Conservation (phyloP, 768 basidiomycete genomes). For the Sarcodon sp. region DNA sequence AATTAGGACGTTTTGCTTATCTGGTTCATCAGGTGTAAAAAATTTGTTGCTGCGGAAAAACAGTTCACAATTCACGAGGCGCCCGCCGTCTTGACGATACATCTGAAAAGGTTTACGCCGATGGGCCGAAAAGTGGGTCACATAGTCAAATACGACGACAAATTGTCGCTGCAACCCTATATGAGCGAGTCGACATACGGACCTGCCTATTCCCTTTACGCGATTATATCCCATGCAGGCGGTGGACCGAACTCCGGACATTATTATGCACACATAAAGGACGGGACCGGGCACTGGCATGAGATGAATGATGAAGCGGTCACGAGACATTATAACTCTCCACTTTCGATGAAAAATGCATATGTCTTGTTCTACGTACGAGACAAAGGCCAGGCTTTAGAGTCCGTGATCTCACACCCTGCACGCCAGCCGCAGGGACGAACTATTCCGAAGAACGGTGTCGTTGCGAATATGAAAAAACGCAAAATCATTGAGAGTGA, state of each 20-base stretch:
- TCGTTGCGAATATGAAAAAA: conserved; percentile 38
- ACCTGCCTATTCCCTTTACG: conserved; percentile 78
- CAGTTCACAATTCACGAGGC: conserved; percentile 81
- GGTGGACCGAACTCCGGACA: conserved; percentile 91
- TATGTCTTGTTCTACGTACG: conserved; percentile 91
- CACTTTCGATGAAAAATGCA: conserved; percentile 63
- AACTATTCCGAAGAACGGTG: conserved; percentile 18
- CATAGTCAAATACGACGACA: conserved; percentile 66
- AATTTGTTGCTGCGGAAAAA: conserved; percentile 82
- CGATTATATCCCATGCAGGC: conserved; percentile 88
- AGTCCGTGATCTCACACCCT: conserved; percentile 39
- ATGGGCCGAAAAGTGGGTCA: conserved; percentile 80
- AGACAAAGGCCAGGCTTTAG: conserved; percentile 62
- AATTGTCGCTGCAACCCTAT: conserved; percentile 54
- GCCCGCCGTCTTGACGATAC: conserved; percentile 80
- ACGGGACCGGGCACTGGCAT: conserved; percentile 61
- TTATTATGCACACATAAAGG: conserved; percentile 80
- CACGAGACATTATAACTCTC: conserved; percentile 24
- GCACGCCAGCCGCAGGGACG: not conserved
- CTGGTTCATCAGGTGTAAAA: conserved; percentile 62
- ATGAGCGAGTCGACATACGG: conserved; percentile 78
- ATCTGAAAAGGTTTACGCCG: conserved; percentile 91
- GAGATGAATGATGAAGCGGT: conserved; percentile 92
- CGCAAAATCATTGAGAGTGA: conserved; percentile 37
- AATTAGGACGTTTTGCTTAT: not conserved